Percentiles rank a stretch among this genome's conserved stretches.
phyloP scores from a whole-genome alignment of 108 stramenopile genomes.

The Skeletonema menzelii region DNA sequence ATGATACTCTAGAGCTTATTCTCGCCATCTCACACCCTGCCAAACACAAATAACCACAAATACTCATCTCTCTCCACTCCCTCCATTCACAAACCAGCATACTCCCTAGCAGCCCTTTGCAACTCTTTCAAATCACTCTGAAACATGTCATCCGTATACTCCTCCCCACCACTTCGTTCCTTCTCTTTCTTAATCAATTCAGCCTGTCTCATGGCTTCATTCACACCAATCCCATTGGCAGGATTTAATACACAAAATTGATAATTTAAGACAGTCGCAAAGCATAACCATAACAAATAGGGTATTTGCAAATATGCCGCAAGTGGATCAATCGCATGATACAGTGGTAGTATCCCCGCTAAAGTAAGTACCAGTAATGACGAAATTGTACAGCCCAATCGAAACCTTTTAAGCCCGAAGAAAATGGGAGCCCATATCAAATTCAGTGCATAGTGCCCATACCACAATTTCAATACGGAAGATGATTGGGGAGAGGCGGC shows the following conservation, averaged over 20 bases:
- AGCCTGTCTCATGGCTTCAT: constrained; percentile 62
- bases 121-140: constrained; percentile 49
- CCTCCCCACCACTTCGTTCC: background rate
- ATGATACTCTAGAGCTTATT: background rate
- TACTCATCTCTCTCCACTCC: background rate
- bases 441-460: constrained; percentile 54
- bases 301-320: constrained; percentile 58
- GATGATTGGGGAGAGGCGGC: background rate
- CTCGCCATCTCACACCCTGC: background rate
- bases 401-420: constrained; percentile 56
- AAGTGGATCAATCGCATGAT: constrained; percentile 28
- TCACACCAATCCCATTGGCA: constrained; percentile 37
- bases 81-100: constrained; percentile 31
- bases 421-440: constrained; percentile 69
- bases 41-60: background rate
- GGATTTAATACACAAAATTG: constrained; percentile 62
- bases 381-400: constrained; percentile 49
- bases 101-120: constrained; percentile 44
- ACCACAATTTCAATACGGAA: constrained; percentile 34
- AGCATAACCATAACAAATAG: constrained; percentile 59
- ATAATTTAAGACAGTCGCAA: constrained; percentile 61
- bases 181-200: constrained; percentile 17
- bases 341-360: constrained; percentile 37
- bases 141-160: constrained; percentile 61
- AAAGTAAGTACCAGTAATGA: constrained; percentile 43